phyloP scores from a whole-genome alignment of 441 rosid genomes.

The Bruguiera hainesii region DNA sequence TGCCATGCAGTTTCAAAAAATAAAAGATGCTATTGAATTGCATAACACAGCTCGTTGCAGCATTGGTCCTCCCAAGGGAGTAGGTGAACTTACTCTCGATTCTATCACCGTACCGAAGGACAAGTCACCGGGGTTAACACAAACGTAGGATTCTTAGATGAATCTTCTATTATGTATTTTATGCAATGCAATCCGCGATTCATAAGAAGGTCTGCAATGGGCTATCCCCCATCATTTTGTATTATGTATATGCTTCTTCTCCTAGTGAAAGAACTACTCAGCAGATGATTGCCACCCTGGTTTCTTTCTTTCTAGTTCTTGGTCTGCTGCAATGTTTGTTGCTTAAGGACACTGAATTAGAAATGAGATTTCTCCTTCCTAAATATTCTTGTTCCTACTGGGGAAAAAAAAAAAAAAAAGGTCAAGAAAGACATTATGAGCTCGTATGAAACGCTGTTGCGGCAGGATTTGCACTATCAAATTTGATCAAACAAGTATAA shows the following conservation, averaged over 20 bases:
- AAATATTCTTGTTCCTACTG: too few relatives aligned
- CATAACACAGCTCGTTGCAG: conserved; percentile 60
- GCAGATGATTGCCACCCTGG: conserved; percentile 15
- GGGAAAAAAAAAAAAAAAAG: too few relatives aligned
- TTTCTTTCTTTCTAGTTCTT: conserved; percentile 29
- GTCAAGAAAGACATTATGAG: too few relatives aligned
- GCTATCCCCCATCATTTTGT: conserved; percentile 9
- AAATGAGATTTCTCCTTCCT: too few relatives aligned
- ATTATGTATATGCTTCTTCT: conserved; percentile 34
- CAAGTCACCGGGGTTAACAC: conserved; percentile 40
- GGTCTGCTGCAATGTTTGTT: background rate
- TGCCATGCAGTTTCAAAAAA: conserved; percentile 76
- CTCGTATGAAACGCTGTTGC: too few relatives aligned
- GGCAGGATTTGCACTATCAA: too few relatives aligned
- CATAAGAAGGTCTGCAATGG: background rate
- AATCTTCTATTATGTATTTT: conserved; percentile 16
- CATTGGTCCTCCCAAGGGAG: conserved; percentile 48
- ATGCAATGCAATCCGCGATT: background rate
- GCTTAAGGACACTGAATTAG: too few relatives aligned
- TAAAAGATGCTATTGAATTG: conserved; percentile 67
- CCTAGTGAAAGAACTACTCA: conserved; percentile 15
- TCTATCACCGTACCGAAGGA: conserved; percentile 35
- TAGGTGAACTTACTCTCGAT: conserved; percentile 58
- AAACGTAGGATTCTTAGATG: conserved; percentile 1
- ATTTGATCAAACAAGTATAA: too few relatives aligned